Base-by-base conservation (phyloP, 2,329 filamentous ascomycete genomes). In the Phialemonium atrogriseum region DNA sequence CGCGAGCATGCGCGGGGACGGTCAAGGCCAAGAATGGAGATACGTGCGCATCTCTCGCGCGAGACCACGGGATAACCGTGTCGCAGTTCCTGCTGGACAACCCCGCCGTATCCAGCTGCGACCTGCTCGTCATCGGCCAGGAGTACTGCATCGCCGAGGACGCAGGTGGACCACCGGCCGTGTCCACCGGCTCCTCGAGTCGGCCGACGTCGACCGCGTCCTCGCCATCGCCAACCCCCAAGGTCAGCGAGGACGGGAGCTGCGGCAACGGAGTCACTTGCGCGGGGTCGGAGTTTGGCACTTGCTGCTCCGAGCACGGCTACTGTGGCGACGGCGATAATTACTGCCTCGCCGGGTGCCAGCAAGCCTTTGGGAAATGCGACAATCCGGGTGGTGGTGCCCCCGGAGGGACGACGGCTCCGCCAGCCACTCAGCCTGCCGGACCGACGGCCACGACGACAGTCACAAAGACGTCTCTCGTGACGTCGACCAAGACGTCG, bases 401-500 rank as follows among this genome's bases (percentile, higher is more conserved):
- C n/a, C 17, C 28, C 11, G 24, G 28, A n/a, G 17, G 19, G 15
- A 5, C 25, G 5, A n/a, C 25, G 19, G 13, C 5, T 14, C 28
- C 20, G 11, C 14, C 19, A 30, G 19, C 17, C n/a, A 23, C 28
- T 3, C 8, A 10, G 12, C 28, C 28, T 11, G 13, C 28, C 14
- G 19, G 18, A 3, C 22, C 28, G 10, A 18, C 19, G 5, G 19
- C 28, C 20, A 30, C 28, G 19, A 24, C 28, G 11, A 38, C 38
- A 9, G 25, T 31, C 19, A 43, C 38, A 4, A 28, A 15, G 14
- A 28, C 26, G 16, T 13, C 26, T 10, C 14, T 28, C 7, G 18
- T 29, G 5, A 29, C 16, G 5, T 22, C 30, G 6, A 38, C 41
- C 4, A 22, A 30, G 14, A 41, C 41, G 17, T 19, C 24, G 9